These are phyloP conservation scores for Rhododendron mucronatum DNA, from an alignment of 148 eudicot genomes.

Conservation along the genomic window DNA sequence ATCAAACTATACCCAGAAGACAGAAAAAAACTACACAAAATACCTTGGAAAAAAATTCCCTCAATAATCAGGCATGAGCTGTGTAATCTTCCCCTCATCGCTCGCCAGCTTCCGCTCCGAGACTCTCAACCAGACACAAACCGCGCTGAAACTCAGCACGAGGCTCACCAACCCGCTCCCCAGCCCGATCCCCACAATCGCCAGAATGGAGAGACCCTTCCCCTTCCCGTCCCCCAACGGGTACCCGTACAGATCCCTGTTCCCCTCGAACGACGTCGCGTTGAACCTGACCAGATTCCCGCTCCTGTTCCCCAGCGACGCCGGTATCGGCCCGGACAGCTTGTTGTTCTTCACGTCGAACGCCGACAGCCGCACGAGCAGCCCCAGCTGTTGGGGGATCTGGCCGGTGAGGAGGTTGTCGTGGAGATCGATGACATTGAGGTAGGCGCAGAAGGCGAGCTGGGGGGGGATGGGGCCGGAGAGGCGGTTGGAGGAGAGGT, in stretches of 20 bases:
- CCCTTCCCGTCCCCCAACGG: slow-evolving; percentile 33
- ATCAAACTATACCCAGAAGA: background rate
- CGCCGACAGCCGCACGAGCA: slow-evolving; percentile 31
- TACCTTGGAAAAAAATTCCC: background rate
- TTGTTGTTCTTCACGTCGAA: slow-evolving; percentile 45
- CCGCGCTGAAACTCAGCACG: slow-evolving; percentile 48
- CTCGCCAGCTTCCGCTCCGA: slow-evolving; percentile 38
- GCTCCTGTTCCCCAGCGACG: slow-evolving; percentile 37
- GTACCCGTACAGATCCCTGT: slow-evolving; percentile 49
- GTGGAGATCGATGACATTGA: slow-evolving; percentile 56
- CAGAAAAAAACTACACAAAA: background rate
- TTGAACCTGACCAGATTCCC: slow-evolving; percentile 38
- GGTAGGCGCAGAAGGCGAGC: slow-evolving; percentile 52
- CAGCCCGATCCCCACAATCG: slow-evolving; percentile 61
- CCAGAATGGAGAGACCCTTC: slow-evolving; percentile 37
- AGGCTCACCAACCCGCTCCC: slow-evolving; percentile 63
- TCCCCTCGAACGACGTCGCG: slow-evolving; percentile 46
- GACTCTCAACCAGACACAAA: slow-evolving; percentile 61
- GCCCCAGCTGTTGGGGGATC: slow-evolving; percentile 43
- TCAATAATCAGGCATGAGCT: slow-evolving; percentile 53
- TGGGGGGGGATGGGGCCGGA: slow-evolving; percentile 38
- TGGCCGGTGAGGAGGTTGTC: slow-evolving; percentile 33
- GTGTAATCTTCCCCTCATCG: slow-evolving; percentile 49
- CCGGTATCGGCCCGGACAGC: slow-evolving; percentile 47
- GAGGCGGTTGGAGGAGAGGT: slow-evolving; percentile 40